Conservation (phyloP, 2,329 filamentous ascomycete genomes). For the Verticillium isaacii region DNA sequence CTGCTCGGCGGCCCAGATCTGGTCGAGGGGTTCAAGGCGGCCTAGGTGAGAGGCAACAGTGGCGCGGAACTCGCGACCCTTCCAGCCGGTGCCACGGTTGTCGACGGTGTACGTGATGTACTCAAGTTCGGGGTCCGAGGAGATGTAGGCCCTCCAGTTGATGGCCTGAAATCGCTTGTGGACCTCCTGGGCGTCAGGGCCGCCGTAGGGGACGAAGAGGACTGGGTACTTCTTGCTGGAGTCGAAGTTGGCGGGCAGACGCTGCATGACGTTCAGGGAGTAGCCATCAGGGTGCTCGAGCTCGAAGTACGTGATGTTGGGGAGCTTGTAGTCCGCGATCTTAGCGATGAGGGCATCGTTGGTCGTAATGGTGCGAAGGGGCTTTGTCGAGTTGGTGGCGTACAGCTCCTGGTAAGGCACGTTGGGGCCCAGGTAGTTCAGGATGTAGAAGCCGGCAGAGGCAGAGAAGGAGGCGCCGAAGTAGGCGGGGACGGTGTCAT, state of each 20-base stretch:
- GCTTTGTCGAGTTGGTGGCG: conserved; percentile 41
- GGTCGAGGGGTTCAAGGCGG: conserved; percentile 58
- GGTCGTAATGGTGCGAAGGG: conserved; percentile 54
- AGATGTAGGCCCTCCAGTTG: conserved; percentile 58
- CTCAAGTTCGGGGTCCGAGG: conserved; percentile 62
- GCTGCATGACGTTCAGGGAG: conserved; percentile 59
- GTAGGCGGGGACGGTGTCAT: conserved; percentile 52
- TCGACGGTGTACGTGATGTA: conserved; percentile 66
- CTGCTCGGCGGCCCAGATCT: conserved; percentile 61
- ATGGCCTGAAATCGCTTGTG: conserved; percentile 50
- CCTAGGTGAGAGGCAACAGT: conserved; percentile 56
- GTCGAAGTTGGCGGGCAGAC: conserved; percentile 61
- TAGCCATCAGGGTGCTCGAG: conserved; percentile 58
- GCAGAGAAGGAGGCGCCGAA: conserved; percentile 64
- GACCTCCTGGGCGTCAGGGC: conserved; percentile 59
- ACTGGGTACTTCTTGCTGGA: conserved; percentile 59
- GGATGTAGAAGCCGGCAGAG: conserved; percentile 58
- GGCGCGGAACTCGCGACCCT: conserved; percentile 58
- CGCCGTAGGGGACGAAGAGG: conserved; percentile 64
- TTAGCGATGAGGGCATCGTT: conserved; percentile 51
- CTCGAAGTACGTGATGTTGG: conserved; percentile 60
- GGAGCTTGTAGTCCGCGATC: conserved; percentile 57
- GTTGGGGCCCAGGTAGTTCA: conserved; percentile 60
- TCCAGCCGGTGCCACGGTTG: conserved; percentile 61
- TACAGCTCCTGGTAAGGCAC: conserved; percentile 68